A percentile compares a stretch with the other conserved stretches of the same genome.
These are phyloP conservation scores for Aspergillus biplanus DNA, from an alignment of 495 filamentous ascomycete genomes.

Conservation along the genomic window DNA sequence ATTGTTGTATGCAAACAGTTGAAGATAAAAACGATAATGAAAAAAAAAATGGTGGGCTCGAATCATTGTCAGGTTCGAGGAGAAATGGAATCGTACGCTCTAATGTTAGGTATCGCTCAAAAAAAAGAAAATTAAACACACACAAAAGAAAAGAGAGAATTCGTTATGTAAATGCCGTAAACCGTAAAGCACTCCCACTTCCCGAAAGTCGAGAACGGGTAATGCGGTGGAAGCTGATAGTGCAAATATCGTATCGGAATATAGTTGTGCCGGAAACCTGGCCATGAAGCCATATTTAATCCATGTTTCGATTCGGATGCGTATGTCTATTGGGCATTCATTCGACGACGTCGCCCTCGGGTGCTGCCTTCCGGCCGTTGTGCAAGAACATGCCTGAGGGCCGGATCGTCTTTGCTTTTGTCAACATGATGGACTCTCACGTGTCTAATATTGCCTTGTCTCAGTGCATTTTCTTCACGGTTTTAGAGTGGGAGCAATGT, in stretches of 20 bases:
- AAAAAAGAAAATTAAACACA: not conserved
- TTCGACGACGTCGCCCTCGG: conserved; percentile 76
- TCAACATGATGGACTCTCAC: conserved; percentile 88
- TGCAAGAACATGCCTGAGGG: conserved; percentile 75
- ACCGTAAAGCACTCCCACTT: conserved; percentile 18
- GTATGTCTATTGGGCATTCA: conserved; percentile 31
- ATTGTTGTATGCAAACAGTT: conserved; percentile 15
- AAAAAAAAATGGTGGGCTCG: not conserved
- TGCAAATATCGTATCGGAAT: conserved; percentile 13
- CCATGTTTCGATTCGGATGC: not conserved
- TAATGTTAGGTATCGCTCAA: not conserved
- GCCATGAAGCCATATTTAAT: not conserved
- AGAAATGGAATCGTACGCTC: not conserved
- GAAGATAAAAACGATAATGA: not conserved
- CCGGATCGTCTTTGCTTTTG: conserved; percentile 82
- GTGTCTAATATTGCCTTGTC: conserved; percentile 57
- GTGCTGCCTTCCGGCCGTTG: conserved; percentile 85
- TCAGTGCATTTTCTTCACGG: not conserved
- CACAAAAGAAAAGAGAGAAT: not conserved
- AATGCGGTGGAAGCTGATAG: conserved; percentile 6
- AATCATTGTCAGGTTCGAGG: not conserved
- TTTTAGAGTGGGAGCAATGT: not conserved
- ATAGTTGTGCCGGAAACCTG: not conserved
- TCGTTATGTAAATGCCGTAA: not conserved
- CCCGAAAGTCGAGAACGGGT: conserved; percentile 13